Evolutionary conservation across 1,139 yeast genomes (phyloP).

Genomic region (Kurtzmaniella quercitrusa): DNA sequence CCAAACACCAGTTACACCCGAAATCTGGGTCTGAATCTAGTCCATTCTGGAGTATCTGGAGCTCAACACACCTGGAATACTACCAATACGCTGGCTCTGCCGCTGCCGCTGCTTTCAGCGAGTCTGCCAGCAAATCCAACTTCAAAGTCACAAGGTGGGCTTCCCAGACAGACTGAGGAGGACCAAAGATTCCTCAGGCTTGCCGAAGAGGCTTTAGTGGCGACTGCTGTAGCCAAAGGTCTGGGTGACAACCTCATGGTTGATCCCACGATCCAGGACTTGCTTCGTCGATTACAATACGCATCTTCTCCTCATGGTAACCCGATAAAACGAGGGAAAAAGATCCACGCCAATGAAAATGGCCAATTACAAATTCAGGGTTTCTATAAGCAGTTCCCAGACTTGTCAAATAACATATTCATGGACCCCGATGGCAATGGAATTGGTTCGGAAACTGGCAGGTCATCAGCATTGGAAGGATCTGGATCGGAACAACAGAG

Average conservation of each 20-base stretch:
- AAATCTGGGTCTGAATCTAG: neutral
- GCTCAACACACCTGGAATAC: neutral
- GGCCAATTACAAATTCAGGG: slow-evolving; percentile 44
- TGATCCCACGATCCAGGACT: slow-evolving; percentile 54
- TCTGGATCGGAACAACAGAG: slow-evolving; percentile 1
- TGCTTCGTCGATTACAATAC: slow-evolving; percentile 48
- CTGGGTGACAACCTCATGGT: slow-evolving; percentile 20
- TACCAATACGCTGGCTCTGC: neutral
- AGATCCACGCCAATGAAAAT: slow-evolving; percentile 34
- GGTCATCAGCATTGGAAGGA: neutral
- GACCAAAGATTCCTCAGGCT: slow-evolving; percentile 38
- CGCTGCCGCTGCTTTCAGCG: neutral
- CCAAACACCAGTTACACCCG: slow-evolving; percentile 1
- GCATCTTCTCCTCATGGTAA: slow-evolving; percentile 53
- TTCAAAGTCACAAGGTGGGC: neutral
- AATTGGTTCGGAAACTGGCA: neutral
- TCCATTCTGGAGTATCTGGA: neutral
- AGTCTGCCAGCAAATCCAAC: neutral
- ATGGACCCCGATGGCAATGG: slow-evolving; percentile 12
- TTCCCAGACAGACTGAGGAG: slow-evolving; percentile 22
- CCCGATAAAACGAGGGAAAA: slow-evolving; percentile 34
- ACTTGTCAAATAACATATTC: slow-evolving; percentile 40
- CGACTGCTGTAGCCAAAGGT: slow-evolving; percentile 36
- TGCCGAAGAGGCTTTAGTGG: slow-evolving; percentile 45
- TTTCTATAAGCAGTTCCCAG: slow-evolving; percentile 41